Percentiles rank a stretch among this genome's conserved stretches.
These are phyloP conservation scores for Nakazawaea siamensis DNA, from an alignment of 805 yeast genomes.

Conservation along the genomic window DNA sequence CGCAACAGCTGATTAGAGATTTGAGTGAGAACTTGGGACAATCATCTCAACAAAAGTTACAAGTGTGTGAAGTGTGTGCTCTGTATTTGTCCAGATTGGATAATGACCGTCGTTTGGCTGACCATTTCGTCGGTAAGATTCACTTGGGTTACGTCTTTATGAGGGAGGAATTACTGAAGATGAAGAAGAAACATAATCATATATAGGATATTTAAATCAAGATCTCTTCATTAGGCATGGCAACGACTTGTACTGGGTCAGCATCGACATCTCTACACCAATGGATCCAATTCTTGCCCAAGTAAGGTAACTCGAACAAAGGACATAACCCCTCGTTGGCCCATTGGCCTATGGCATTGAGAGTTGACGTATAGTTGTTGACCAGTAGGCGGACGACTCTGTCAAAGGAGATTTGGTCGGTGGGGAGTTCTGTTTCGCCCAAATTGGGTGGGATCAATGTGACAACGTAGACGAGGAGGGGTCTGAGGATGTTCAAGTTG, in stretches of 20 bases:
- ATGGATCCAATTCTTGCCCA: no score
- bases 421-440: conserved; percentile 21
- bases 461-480: conserved; percentile 17
- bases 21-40: conserved; percentile 72
- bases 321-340: conserved; percentile 1
- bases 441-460: conserved; percentile 25
- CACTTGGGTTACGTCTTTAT: conserved; percentile 78
- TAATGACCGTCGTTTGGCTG: conserved; percentile 81
- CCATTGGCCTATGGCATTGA: not conserved
- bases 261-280: no score
- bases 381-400: no score
- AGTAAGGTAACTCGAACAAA: conserved; percentile 6
- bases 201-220: no score
- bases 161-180: conserved; percentile 44
- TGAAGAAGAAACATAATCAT: conserved; percentile 20
- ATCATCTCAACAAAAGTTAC: conserved; percentile 82
- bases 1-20: conserved; percentile 48
- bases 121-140: conserved; percentile 82
- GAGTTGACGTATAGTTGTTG: no score
- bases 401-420: no score
- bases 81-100: conserved; percentile 82
- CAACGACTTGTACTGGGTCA: no score
- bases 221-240: no score
- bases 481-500: conserved; percentile 11
- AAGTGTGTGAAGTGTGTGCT: conserved; percentile 86